Conservation (phyloP, 495 filamentous ascomycete species). For the Tuber umbilicatum region DNA sequence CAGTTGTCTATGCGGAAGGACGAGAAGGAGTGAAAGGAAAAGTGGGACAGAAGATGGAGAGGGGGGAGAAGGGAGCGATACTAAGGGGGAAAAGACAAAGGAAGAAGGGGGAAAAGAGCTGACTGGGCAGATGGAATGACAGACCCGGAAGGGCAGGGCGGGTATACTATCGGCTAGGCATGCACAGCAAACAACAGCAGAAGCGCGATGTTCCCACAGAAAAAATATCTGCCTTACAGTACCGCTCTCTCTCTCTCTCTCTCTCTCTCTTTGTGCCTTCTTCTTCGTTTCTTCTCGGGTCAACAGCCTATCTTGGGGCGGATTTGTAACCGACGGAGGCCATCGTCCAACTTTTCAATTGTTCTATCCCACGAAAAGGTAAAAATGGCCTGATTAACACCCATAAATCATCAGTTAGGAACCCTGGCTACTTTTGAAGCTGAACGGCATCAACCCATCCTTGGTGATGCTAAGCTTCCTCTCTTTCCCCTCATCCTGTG, state of each 20-base stretch:
- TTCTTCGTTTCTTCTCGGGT: background rate
- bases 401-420: background rate
- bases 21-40: background rate
- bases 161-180: background rate
- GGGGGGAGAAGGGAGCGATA: background rate
- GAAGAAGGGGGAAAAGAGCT: conserved; percentile 7
- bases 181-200: conserved; percentile 2
- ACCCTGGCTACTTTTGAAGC: background rate
- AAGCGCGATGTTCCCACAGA: background rate
- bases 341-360: conserved; percentile 1
- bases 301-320: background rate
- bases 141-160: background rate
- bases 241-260: background rate
- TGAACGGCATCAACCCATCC: background rate
- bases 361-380: background rate
- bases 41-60: too few relatives aligned
- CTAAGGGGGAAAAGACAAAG: conserved; percentile 13
- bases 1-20: conserved; percentile 9
- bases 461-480: background rate
- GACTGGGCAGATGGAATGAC: conserved; percentile 18
- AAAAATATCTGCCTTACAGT: background rate
- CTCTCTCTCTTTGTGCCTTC: background rate
- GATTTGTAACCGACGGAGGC: background rate
- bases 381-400: conserved; percentile 2
- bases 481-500: background rate